Base-by-base conservation (phyloP, 139 green algal species). In the Microglena sp. region DNA sequence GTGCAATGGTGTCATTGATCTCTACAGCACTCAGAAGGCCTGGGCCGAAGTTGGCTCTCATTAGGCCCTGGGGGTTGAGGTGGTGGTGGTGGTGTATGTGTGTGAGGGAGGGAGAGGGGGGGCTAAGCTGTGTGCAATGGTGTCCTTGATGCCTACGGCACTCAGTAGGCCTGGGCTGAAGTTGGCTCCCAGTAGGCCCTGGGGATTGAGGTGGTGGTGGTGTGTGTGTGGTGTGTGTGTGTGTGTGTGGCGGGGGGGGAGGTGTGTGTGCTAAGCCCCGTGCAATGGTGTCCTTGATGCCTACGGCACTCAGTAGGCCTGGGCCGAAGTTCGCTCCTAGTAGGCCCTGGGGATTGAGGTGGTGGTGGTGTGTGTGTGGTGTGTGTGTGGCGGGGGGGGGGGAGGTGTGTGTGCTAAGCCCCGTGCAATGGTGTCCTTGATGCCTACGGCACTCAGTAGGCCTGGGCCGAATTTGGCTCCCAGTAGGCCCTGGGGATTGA, bases 201-300 rank as follows among this genome's bases (percentile, higher is more conserved):
- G n/a, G n/a, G n/a, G n/a, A n/a, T n/a, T n/a, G n/a, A n/a, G n/a
- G n/a, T n/a, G n/a, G n/a, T n/a, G n/a, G n/a, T n/a, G n/a, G n/a
- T n/a, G n/a, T n/a, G n/a, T n/a, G n/a, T n/a, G n/a, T n/a, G n/a
- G n/a, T n/a, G n/a, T n/a, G n/a, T n/a, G n/a, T n/a, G n/a, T n/a
- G n/a, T n/a, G n/a, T n/a, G n/a, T n/a, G n/a, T n/a, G n/a, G n/a
- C n/a, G n/a, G n/a, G n/a, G n/a, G n/a, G n/a, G n/a, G n/a, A n/a
- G n/a, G n/a, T n/a, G n/a, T n/a, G n/a, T n/a, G n/a, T n/a, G 86
- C 82, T 29, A 95, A 53, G 22, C 90, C 90, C 2, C 90, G 72
- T 0, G 82, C 77, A 33, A 95, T 92, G 26, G 87, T 88, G 69
- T 95, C 88, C 58, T 79, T 87, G 60, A 84, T 82, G 34, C 80